Conservation (phyloP, 2,329 filamentous ascomycete genomes). For the Rhynchosporium graminicola region DNA sequence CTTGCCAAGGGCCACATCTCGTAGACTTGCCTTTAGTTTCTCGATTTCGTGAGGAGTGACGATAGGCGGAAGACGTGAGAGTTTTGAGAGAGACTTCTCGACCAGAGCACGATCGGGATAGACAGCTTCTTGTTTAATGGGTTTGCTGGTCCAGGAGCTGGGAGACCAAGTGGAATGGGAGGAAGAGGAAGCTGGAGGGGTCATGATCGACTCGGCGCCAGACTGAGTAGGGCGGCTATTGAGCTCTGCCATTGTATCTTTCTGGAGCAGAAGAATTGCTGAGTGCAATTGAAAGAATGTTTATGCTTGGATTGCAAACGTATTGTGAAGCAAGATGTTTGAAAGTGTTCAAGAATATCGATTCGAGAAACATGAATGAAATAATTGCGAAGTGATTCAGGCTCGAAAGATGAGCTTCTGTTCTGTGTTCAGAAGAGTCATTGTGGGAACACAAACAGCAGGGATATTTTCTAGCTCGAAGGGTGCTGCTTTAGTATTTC, state of each 20-base stretch:
- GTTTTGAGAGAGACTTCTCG: constrained; percentile 60
- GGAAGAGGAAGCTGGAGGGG: background rate
- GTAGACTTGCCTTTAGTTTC: constrained; percentile 74
- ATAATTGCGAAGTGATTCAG: background rate
- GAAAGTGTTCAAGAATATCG: background rate
- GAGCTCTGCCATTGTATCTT: background rate
- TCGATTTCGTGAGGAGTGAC: constrained; percentile 81
- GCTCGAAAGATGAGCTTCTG: background rate
- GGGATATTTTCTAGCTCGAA: background rate
- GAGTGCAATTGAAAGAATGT: background rate
- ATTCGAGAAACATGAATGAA: background rate
- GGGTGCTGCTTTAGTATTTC: background rate
- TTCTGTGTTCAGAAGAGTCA: background rate
- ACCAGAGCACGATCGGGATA: constrained; percentile 66
- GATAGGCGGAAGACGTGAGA: constrained; percentile 71
- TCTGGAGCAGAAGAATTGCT: background rate
- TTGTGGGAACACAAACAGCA: constrained; percentile 8
- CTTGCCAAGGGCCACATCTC: constrained; percentile 85
- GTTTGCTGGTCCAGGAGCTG: constrained; percentile 73
- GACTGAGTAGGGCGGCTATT: constrained; percentile 11
- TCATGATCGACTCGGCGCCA: constrained; percentile 5
- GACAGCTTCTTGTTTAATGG: constrained; percentile 73
- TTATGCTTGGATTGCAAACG: background rate
- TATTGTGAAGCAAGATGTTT: background rate
- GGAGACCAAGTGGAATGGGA: constrained; percentile 51